These are phyloP conservation scores for Salix suchowensis DNA, from an alignment of 345 rosid genomes.

Conservation along the genomic window DNA sequence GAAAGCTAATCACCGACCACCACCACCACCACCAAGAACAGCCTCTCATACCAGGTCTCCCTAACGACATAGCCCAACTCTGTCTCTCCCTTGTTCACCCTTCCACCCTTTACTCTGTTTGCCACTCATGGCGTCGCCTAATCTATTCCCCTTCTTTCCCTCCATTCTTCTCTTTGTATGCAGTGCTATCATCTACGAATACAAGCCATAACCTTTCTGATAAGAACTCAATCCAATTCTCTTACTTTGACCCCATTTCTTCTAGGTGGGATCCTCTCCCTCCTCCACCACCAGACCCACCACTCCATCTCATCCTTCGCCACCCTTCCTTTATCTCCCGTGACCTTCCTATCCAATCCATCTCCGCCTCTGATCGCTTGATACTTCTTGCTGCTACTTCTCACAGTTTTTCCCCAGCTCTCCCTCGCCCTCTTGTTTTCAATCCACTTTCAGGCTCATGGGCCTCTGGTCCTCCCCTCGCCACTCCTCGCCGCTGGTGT, in stretches of 20 bases:
- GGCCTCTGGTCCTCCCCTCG: constrained; percentile 36
- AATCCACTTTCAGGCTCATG: constrained; percentile 32
- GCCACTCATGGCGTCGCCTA: constrained; percentile 52
- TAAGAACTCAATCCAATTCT: constrained; percentile 21
- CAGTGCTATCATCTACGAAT: constrained; percentile 28
- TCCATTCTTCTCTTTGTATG: constrained; percentile 43
- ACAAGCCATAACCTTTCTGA: not conserved
- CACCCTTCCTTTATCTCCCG: constrained; percentile 51
- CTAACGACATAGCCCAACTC: constrained; percentile 40
- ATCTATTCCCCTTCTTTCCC: constrained; percentile 47
- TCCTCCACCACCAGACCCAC: constrained; percentile 32
- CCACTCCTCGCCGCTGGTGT: constrained; percentile 53
- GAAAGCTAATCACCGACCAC: constrained; percentile 4
- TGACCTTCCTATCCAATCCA: constrained; percentile 39
- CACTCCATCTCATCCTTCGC: constrained; percentile 36
- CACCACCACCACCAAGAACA: not conserved
- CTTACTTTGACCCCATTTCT: constrained; percentile 41
- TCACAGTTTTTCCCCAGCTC: constrained; percentile 34
- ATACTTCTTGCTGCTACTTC: constrained; percentile 44
- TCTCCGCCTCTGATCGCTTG: constrained; percentile 35
- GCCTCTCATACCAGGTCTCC: constrained; percentile 47
- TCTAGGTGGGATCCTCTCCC: constrained; percentile 41
- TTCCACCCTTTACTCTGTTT: constrained; percentile 38
- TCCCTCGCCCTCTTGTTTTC: constrained; percentile 42
- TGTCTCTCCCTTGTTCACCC: constrained; percentile 44